Conservation (phyloP, 768 basidiomycete species). For the Kwoniella dendrophila region DNA sequence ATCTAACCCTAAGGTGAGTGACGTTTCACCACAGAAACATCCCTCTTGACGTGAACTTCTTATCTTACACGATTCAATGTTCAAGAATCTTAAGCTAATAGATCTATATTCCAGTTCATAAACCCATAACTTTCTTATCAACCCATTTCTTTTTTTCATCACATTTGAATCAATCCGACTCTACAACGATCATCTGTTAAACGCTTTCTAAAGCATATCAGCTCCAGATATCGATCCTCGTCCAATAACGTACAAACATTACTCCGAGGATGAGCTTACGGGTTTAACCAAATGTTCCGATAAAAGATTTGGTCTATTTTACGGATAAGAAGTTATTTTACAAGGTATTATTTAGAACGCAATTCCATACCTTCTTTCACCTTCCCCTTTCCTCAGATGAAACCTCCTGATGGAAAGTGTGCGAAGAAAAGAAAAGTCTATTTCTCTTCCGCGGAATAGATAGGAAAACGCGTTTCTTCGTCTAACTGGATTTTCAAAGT, state of each 20-base stretch:
- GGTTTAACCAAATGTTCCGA: background rate
- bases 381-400: background rate
- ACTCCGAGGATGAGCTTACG: conserved; percentile 4
- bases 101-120: background rate
- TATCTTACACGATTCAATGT: background rate
- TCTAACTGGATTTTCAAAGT: background rate
- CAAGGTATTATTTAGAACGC: conserved; percentile 16
- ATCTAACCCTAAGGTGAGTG: conserved; percentile 12
- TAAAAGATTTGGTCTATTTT: background rate
- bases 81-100: background rate
- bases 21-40: background rate
- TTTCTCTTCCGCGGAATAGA: background rate
- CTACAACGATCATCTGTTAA: background rate
- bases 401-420: background rate
- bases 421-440: conserved; percentile 1
- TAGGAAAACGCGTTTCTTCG: conserved; percentile 10
- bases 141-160: background rate
- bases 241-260: background rate
- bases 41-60: background rate
- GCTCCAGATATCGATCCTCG: conserved; percentile 9
- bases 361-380: conserved; percentile 16
- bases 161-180: background rate
- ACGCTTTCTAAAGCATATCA: background rate
- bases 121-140: conserved; percentile 2
- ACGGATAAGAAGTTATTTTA: conserved; percentile 1